Percentiles rank a stretch among this genome's conserved stretches.
These are phyloP conservation scores for Lipomyces orientalis DNA, from an alignment of 805 yeast species.

Conservation along the genomic window DNA sequence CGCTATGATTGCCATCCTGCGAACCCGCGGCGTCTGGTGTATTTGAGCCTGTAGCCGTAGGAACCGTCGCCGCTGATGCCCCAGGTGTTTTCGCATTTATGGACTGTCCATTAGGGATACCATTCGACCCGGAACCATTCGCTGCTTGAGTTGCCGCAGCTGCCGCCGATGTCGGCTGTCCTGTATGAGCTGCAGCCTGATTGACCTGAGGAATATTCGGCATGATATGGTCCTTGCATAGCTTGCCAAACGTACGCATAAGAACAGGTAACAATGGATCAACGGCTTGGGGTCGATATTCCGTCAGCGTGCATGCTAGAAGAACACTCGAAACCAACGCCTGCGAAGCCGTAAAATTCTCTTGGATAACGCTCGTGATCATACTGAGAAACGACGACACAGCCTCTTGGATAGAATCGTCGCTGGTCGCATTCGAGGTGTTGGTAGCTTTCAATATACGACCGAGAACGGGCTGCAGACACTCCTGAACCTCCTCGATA, in stretches of 20 bases:
- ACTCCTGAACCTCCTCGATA: slow-evolving; percentile 86
- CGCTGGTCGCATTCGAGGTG: slow-evolving; percentile 52
- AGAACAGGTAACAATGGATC: slow-evolving; percentile 77
- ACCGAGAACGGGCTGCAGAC: slow-evolving; percentile 74
- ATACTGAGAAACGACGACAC: slow-evolving; percentile 65
- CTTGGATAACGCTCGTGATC: slow-evolving; percentile 72
- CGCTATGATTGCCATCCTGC: slow-evolving; percentile 45
- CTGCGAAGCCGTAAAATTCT: slow-evolving; percentile 72
- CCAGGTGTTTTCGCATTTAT: slow-evolving; percentile 32
- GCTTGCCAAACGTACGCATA: slow-evolving; percentile 85
- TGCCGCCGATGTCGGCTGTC: slow-evolving; percentile 22
- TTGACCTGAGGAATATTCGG: slow-evolving; percentile 56
- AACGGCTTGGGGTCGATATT: slow-evolving; percentile 71
- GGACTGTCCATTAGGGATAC: slow-evolving; percentile 14
- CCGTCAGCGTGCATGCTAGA: slow-evolving; percentile 74
- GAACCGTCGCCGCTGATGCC: slow-evolving; percentile 19
- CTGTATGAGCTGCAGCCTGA: slow-evolving; percentile 40
- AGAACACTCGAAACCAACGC: slow-evolving; percentile 80
- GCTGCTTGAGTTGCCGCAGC: slow-evolving; percentile 14
- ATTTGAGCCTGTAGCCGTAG: slow-evolving; percentile 1
- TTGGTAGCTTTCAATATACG: slow-evolving; percentile 71
- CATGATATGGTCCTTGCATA: slow-evolving; percentile 84
- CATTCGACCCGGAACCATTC: slow-evolving; percentile 15
- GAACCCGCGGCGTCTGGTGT: slow-evolving; percentile 14
- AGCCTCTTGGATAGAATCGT: slow-evolving; percentile 65